Evolutionary conservation across 208 protist species (phyloP).

Genomic region (Wallacemonas sp.): DNA sequence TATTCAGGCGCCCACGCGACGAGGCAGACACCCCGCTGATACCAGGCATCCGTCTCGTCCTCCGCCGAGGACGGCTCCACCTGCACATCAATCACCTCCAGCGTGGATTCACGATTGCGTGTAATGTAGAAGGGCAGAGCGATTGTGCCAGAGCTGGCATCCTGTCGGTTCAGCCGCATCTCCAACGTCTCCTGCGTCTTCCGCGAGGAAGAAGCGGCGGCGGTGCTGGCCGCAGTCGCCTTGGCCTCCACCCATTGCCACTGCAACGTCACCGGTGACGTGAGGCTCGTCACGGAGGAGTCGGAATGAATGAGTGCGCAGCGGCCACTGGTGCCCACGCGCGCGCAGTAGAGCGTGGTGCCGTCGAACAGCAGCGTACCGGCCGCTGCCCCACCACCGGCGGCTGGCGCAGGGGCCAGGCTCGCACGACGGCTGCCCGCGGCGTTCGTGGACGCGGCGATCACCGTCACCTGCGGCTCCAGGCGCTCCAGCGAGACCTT

Average conservation of each 20-base stretch:
- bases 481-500: constrained; percentile 94
- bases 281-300: constrained; percentile 27
- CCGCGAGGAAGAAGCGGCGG: constrained; percentile 16
- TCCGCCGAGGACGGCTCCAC: constrained; percentile 21
- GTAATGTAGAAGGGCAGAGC: constrained; percentile 90
- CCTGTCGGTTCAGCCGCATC: constrained; percentile 30
- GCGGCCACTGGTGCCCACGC: constrained; percentile 34
- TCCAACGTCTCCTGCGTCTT: constrained; percentile 25
- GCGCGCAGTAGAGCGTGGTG: constrained; percentile 62
- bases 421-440: constrained; percentile 9
- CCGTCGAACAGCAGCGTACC: constrained; percentile 29
- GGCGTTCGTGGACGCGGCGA: constrained; percentile 17
- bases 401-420: constrained; percentile 10
- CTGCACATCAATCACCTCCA: constrained; percentile 77
- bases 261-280: constrained; percentile 35
- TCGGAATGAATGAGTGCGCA: constrained; percentile 42
- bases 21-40: constrained; percentile 85
- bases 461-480: constrained; percentile 65
- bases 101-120: constrained; percentile 52
- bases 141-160: constrained; percentile 20
- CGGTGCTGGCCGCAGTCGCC: constrained; percentile 1
- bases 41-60: constrained; percentile 59
- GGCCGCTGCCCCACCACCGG: background rate
- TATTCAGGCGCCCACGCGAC: constrained; percentile 70
- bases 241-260: constrained; percentile 40